Base-by-base conservation (phyloP, 805 yeast genomes). In the Metschnikowia peoriensis region DNA sequence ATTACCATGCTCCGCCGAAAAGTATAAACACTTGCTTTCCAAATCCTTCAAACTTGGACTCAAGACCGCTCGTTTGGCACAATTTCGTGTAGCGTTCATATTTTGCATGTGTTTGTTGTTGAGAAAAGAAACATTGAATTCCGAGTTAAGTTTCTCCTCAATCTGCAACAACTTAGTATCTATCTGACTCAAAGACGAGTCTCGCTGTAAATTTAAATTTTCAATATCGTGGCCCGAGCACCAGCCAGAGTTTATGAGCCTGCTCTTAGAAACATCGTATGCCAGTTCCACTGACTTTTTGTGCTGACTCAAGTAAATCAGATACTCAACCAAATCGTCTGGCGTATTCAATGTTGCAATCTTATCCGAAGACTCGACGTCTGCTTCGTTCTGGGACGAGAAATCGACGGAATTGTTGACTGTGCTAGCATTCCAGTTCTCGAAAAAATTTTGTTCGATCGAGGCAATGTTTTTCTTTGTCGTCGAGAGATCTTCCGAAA, bases 211-310 rank as follows among this genome's bases (percentile, higher is more conserved):
- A 38, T 50, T 53, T 16, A 74, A 61, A 61, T 72, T 73, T 52
- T 72, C 67, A 56, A 74, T 64, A 60, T 75, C 78, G 54, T 72
- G 70, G 41, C 55, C 61, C 2, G 76, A 72, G 56, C 78, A 73
- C 79, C 79, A 75, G 2, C 79, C 79, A 35, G 72, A 66, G 43
- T 63, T 65, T 29, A 53, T 50, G 49, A 75, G 65, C 47, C 71
- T 65, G 41, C 61, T 56, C 47, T 61, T 68, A 16, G 78, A 69
- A 28, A 62, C 55, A 38, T 64, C 69, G 55, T 64, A 74, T 4
- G 76, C 74, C 14, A 68, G 69, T 37, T 57, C 61, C 10, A 72
- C 66, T 6, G 69, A 61, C 43, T 59, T 61, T 54, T 71, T 72
- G 57, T 72, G 75, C 50, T 66, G 62, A 27, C 57, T 62, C 50